These are phyloP conservation scores for Dendrobium officinale DNA, from an alignment of 106 monocot species.

Conservation along the genomic window DNA sequence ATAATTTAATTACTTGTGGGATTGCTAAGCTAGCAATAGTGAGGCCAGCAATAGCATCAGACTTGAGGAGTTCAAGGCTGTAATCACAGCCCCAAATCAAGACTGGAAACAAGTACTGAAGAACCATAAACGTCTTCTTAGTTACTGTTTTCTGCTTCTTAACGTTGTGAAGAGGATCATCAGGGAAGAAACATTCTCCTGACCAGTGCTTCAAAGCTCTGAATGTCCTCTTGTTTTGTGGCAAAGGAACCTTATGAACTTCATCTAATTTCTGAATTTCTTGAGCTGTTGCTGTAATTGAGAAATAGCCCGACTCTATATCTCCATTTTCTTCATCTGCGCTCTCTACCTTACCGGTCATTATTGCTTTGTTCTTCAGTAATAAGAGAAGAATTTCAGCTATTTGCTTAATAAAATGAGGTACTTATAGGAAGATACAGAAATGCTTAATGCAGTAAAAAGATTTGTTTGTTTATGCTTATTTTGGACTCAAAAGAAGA, in stretches of 20 bases:
- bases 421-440: too few species aligned
- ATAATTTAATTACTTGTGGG: conserved; percentile 38
- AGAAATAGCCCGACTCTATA: too few species aligned
- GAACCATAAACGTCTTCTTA: conserved; percentile 35
- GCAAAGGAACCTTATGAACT: neutral
- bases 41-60: conserved; percentile 69
- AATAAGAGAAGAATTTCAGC: too few species aligned
- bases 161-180: conserved; percentile 1
- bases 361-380: too few species aligned
- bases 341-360: too few species aligned
- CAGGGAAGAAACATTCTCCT: conserved; percentile 9
- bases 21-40: conserved; percentile 90
- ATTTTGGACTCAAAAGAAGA: too few species aligned
- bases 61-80: conserved; percentile 49
- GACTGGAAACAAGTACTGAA: conserved; percentile 73
- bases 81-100: conserved; percentile 70
- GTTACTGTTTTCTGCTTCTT: conserved; percentile 27
- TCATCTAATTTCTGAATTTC: neutral
- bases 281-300: neutral
- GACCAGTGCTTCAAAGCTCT: neutral
- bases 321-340: too few species aligned
- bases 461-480: too few species aligned
- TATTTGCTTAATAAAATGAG: too few species aligned
- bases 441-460: too few species aligned
- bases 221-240: neutral